These are phyloP conservation scores for Monosporascus sp. DNA, from an alignment of 2,329 filamentous ascomycete species.

Conservation along the genomic window DNA sequence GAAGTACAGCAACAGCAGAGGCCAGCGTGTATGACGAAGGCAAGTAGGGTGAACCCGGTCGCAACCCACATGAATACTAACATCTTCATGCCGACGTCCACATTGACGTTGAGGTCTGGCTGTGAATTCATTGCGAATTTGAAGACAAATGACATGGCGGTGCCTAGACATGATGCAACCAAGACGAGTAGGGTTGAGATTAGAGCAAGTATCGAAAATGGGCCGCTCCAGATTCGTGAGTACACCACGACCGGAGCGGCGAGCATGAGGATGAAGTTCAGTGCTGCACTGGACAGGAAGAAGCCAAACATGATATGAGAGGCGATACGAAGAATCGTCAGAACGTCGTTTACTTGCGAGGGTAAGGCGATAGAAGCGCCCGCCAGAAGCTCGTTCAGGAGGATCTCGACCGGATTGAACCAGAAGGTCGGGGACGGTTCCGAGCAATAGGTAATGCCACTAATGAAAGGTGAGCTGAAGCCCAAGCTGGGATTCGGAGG, in stretches of 20 bases:
- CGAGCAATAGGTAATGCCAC: conserved; percentile 73
- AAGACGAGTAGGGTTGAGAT: conserved; percentile 61
- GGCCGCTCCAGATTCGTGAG: conserved; percentile 56
- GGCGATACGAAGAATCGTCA: conserved; percentile 66
- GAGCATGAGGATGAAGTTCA: conserved; percentile 70
- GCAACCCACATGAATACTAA: conserved; percentile 88
- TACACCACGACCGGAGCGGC: conserved; percentile 50
- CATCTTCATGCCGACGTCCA: conserved; percentile 66
- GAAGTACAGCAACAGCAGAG: conserved; percentile 72
- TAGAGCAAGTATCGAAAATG: conserved; percentile 63
- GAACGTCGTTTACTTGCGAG: conserved; percentile 63
- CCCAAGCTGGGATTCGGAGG: neutral
- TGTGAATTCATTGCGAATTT: conserved; percentile 67
- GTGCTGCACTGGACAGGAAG: conserved; percentile 66
- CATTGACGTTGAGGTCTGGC: conserved; percentile 69
- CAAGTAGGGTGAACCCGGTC: conserved; percentile 58
- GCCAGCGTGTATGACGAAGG: conserved; percentile 67
- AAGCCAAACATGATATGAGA: conserved; percentile 86
- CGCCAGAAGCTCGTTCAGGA: conserved; percentile 72
- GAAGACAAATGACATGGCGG: conserved; percentile 79
- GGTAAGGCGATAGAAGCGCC: conserved; percentile 82
- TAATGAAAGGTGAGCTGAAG: conserved; percentile 41
- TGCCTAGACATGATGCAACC: conserved; percentile 69
- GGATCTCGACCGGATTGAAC: conserved; percentile 84
- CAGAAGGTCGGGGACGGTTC: conserved; percentile 67